Base-by-base conservation (phyloP, 2,329 filamentous ascomycete species). In the Diaporthe vaccinii region DNA sequence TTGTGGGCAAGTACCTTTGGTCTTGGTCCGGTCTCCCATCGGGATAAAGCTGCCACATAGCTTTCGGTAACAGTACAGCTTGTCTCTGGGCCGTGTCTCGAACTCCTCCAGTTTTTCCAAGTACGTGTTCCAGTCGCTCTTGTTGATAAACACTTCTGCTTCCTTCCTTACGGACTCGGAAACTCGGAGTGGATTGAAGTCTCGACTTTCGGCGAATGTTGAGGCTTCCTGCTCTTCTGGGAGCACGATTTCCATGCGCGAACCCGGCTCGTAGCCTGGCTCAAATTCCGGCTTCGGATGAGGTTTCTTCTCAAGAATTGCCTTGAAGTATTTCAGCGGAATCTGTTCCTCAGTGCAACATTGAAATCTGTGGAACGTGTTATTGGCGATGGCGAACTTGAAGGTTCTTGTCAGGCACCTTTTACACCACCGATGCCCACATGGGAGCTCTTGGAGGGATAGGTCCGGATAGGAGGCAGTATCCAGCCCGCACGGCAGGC, bases 361-460 rank as follows among this genome's bases (percentile, higher is more conserved):
- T 6, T 74, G 65, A 9, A 74, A 68, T 17, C 65, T 51, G 41
- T 69, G 51, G 14, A 71, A 71, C 8, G 55, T 51, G 46, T 59
- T 51, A 9, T 74, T 68, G n/a, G 41, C 31, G 15, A 71, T 70
- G 41, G 34, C 65, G 44, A 74, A 74, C 22, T 34, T 46, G 25
- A 74, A 71, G 3, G 73, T 62, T 39, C 73, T 59, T 51, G 73
- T 65, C 25, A 74, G 28, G 25, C 73, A 74, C 17, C 17, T 41
- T 17, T 53, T 36, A 14, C 73, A 74, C 73, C 62, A 74, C 3
- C 51, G 28, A 34, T 74, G 73, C n/a, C 65, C 41, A 8, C 73
- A 74, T 12, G 73, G 65, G 22, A 71, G 73, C 14, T 34, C 41
- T 28, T 53, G 55, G 25, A 74, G 65, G 17, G 31, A 22, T 12